Evolutionary conservation across 257 asterid genomes (phyloP).

Genomic region (Misopates orontium): DNA sequence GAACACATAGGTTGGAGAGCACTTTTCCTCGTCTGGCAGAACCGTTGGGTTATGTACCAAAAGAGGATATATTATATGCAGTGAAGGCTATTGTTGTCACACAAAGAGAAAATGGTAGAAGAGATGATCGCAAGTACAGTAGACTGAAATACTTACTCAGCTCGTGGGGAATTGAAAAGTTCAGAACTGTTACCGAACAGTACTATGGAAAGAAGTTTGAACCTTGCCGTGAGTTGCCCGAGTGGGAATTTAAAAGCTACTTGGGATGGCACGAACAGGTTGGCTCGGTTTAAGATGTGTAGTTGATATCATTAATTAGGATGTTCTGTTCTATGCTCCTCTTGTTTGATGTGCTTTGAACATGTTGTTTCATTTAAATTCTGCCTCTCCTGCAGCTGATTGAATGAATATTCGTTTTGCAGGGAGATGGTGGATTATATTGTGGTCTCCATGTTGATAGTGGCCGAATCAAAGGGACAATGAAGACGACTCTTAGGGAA

Average conservation of each 20-base stretch:
- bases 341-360: background rate
- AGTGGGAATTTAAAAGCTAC: conserved; percentile 96
- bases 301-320: conserved; percentile 3
- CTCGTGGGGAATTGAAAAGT: conserved; percentile 98
- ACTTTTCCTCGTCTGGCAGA: conserved; percentile 92
- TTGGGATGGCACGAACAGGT: conserved; percentile 99
- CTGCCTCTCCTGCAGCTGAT: conserved; percentile 6
- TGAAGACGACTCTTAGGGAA: conserved; percentile 83
- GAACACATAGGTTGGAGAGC: conserved; percentile 84
- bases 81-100: conserved; percentile 95
- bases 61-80: conserved; percentile 83
- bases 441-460: conserved; percentile 96
- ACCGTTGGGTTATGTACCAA: conserved; percentile 93
- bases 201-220: conserved; percentile 86
- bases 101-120: conserved; percentile 91
- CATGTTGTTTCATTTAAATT: background rate
- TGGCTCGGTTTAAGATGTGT: conserved; percentile 13
- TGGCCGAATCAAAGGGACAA: conserved; percentile 78
- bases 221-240: conserved; percentile 76
- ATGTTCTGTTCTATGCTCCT: background rate
- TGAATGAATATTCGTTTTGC: conserved; percentile 21
- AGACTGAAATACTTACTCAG: conserved; percentile 91
- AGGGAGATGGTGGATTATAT: conserved; percentile 92
- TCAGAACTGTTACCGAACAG: conserved; percentile 74
- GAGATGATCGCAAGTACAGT: conserved; percentile 97